Percentiles rank a stretch among this genome's conserved stretches.
These are phyloP conservation scores for Capsicum rhomboideum DNA, from an alignment of 257 asterid species.

Conservation along the genomic window DNA sequence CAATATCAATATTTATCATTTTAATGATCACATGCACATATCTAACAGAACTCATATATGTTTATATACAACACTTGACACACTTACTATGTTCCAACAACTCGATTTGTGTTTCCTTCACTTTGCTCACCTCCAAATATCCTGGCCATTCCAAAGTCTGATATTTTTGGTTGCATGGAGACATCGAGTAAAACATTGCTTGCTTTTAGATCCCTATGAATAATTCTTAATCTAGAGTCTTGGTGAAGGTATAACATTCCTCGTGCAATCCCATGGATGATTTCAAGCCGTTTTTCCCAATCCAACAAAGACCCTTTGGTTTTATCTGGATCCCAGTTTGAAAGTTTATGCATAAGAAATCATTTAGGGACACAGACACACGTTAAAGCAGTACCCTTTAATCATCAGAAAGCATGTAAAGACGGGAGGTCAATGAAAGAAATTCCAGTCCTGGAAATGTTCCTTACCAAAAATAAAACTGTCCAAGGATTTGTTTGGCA, in stretches of 20 bases:
- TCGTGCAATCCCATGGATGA: constrained; percentile 21
- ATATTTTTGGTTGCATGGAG: constrained; percentile 28
- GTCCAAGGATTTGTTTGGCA: constrained; percentile 27
- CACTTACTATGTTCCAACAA: constrained; percentile 29
- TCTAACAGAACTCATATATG: background rate
- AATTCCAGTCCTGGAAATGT: background rate
- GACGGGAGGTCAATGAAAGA: background rate
- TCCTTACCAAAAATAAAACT: constrained; percentile 24
- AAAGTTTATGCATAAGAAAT: background rate
- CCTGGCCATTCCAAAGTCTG: constrained; percentile 37
- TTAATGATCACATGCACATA: background rate
- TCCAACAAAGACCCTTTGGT: constrained; percentile 7
- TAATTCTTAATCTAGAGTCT: constrained; percentile 24
- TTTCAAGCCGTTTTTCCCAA: constrained; percentile 19
- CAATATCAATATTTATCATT: background rate
- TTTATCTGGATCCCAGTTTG: constrained; percentile 6
- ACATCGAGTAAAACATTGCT: constrained; percentile 24
- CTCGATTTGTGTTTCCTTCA: constrained; percentile 24
- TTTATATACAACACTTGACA: background rate
- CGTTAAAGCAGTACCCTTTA: background rate
- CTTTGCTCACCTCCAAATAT: constrained; percentile 18
- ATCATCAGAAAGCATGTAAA: background rate
- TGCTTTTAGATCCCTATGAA: constrained; percentile 33
- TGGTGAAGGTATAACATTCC: constrained; percentile 29
- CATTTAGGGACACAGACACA: background rate